Conservation (phyloP, 83 land plant species). For the Larix sibirica region DNA sequence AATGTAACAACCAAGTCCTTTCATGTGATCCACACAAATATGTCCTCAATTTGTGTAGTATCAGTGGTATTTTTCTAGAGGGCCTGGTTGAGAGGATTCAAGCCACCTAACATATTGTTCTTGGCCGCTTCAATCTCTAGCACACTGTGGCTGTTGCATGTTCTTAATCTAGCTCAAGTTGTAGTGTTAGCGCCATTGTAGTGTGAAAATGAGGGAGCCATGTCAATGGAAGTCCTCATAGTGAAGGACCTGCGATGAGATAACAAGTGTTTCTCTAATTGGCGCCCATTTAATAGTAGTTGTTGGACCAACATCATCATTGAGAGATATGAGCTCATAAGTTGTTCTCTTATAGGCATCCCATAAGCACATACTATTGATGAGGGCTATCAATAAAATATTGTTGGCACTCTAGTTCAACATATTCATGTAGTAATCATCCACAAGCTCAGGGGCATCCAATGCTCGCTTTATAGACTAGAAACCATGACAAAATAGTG, state of each 20-base stretch:
- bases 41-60: slow-evolving; percentile 8
- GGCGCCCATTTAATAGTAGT: slow-evolving; percentile 63
- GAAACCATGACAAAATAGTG: too few relatives aligned
- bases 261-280: slow-evolving; percentile 27
- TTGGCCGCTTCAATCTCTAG: too few relatives aligned
- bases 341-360: slow-evolving; percentile 47
- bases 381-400: slow-evolving; percentile 67
- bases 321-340: slow-evolving; percentile 43
- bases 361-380: slow-evolving; percentile 59
- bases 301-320: slow-evolving; percentile 46
- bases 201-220: slow-evolving; percentile 11
- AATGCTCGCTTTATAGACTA: slow-evolving; percentile 63
- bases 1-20: slow-evolving; percentile 50
- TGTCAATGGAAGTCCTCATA: background rate
- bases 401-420: slow-evolving; percentile 82
- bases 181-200: background rate
- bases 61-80: background rate
- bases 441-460: slow-evolving; percentile 87
- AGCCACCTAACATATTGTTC: too few relatives aligned
- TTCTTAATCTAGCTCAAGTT: background rate
- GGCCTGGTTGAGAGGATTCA: too few relatives aligned
- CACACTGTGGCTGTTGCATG: too few relatives aligned
- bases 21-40: slow-evolving; percentile 30
- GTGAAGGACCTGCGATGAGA: slow-evolving; percentile 6
- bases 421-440: slow-evolving; percentile 67